Evolutionary conservation across 441 rosid species (phyloP), one percentile per base, ranked within the genome.

Genomic region (Erodium chrysanthum): DNA sequence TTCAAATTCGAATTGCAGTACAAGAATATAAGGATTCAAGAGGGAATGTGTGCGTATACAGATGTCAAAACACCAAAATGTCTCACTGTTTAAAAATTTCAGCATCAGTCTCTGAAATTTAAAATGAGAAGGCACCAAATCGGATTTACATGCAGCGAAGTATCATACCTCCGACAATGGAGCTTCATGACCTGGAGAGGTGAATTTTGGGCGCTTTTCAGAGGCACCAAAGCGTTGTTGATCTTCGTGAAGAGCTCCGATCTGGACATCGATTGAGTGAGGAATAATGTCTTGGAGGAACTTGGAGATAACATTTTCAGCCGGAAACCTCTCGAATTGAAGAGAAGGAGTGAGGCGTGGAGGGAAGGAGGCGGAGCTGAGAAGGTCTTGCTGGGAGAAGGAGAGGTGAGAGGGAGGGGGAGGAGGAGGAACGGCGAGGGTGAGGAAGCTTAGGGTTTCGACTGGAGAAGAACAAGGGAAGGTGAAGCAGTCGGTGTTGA

Each of bases 211-310:
- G 23, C 35, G 35, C 35, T 31, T 31, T 2, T 31, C 4, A 6
- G 35, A 31, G 35, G 35, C 35, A 31, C 35, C 35, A 31, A 0
- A 31, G 35, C 1, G 14, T 65, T 71, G 66, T 58, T 20, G 33
- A 27, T 66, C 70, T 65, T 63, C 66, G 69, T 75, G 76, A 18
- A 75, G 78, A 72, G 46, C 74, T 50, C 64, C 70, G 33, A 48
- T 70, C 18, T 79, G 81, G 59, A 76, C 76, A 25, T 70, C 76
- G 68, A 83, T 71, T 68, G 52, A 65, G 50, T 69, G 82, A 69
- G 98, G 98, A 72, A 85, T 58, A 11, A 81, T 82, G 15, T 80
- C 83, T 6, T 79, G 50, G 12, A 87, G 77, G 72, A 93, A 86
- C 71, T 79, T 84, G 68, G 86, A 84, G 65, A 87, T 75, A 74